Evolutionary conservation across 2,329 filamentous ascomycete genomes (phyloP).

Genomic region (Didymella segeticola): DNA sequence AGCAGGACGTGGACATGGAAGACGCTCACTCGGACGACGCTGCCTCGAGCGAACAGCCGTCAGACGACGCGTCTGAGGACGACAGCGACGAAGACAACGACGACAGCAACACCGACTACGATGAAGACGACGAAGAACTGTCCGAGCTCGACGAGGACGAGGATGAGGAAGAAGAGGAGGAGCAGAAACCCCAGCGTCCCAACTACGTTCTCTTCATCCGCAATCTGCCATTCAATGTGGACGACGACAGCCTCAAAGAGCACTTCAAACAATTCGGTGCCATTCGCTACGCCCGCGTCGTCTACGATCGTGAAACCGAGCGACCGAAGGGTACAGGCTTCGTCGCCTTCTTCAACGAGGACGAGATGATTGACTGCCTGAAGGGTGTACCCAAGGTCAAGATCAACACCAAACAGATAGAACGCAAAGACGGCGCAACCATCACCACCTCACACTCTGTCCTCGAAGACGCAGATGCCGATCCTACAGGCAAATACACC

Average conservation of each 20-base stretch:
- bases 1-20: slow-evolving; percentile 49
- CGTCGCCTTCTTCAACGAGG: slow-evolving; percentile 83
- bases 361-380: slow-evolving; percentile 79
- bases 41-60: slow-evolving; percentile 47
- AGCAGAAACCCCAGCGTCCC: slow-evolving; percentile 60
- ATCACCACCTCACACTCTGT: slow-evolving; percentile 68
- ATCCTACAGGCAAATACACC: slow-evolving; percentile 85
- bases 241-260: slow-evolving; percentile 79
- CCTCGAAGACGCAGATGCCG: slow-evolving; percentile 82
- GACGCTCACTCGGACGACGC: slow-evolving; percentile 48
- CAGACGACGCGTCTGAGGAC: slow-evolving; percentile 53
- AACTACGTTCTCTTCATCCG: slow-evolving; percentile 87
- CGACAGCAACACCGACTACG: slow-evolving; percentile 51
- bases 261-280: slow-evolving; percentile 89
- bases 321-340: slow-evolving; percentile 92
- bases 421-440: slow-evolving; percentile 46
- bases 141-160: slow-evolving; percentile 43
- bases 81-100: slow-evolving; percentile 46
- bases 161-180: slow-evolving; percentile 34
- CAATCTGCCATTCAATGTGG: slow-evolving; percentile 88
- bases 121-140: slow-evolving; percentile 47
- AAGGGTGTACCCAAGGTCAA: slow-evolving; percentile 68
- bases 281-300: slow-evolving; percentile 89
- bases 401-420: slow-evolving; percentile 46
- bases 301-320: slow-evolving; percentile 84